Evolutionary conservation across 768 basidiomycete species (phyloP), one percentile per base, ranked within the genome.

Genomic region (Coprinopsis cinerea): DNA sequence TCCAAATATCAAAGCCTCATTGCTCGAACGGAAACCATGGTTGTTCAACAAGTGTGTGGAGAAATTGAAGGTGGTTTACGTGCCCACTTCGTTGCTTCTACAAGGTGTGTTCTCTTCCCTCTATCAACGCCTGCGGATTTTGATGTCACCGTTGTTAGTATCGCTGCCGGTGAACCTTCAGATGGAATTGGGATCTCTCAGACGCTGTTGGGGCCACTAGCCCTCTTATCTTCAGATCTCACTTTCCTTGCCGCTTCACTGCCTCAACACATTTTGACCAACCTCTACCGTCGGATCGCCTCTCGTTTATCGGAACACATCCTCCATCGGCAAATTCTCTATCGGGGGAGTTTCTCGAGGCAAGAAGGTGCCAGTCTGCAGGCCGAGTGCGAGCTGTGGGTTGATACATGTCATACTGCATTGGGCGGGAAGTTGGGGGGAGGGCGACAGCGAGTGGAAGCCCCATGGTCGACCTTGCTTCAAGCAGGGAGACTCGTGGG

Each of bases 21-120:
- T 1, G 68, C 65, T 7, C 78, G 92, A n/a, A 82, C 90, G 3
- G 91, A 96, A 61, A 88, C 89, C 45, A 87, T 97, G 80, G 77
- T 93, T 28, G 79, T 91, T 14, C 83, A 86, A 55, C 88, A 90
- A 58, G 74, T 93, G 14, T 86, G 80, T 44, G 76, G 77, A 2
- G 96, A 99, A 64, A 82, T 95, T 41, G 87, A 94, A 64, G 67
- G 67, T 10, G 78, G 79, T 22, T 69, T 96, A 34, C 89, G 83
- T 61, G 64, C 75, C 1, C 91, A 97, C 66, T 78, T 92, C 51
- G 68, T 69, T 11, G 72, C 77, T 62, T 71, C 70, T 47, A 71
- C 65, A 36, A 64, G 66, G 75, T 76, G 56, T 57, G 70, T 69
- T 10, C 36, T 27, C 42, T 27, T 15, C 30, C 27, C 28, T 11